phyloP scores from a whole-genome alignment of 2,329 filamentous ascomycete genomes.

The Pestalotiopsis sp. region DNA sequence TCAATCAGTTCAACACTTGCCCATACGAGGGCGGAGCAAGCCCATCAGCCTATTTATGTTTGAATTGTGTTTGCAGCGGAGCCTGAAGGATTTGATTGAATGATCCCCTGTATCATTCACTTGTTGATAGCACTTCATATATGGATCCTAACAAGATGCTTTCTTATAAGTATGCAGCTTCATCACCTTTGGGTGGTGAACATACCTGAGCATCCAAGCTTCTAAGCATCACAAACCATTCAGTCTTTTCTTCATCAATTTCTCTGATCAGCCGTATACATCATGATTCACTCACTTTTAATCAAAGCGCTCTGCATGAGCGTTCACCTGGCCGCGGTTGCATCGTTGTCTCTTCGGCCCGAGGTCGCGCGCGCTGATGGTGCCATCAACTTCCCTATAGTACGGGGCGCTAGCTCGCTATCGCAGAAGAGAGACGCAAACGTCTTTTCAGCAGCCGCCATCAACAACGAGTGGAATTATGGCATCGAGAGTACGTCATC shows the following conservation, averaged over 20 bases:
- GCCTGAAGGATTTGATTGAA: neutral
- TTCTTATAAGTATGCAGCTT: neutral
- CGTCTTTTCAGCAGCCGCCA: neutral
- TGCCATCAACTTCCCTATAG: neutral
- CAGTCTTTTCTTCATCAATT: neutral
- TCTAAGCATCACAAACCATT: neutral
- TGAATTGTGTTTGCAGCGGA: neutral
- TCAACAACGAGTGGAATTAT: neutral
- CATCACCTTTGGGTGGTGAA: neutral
- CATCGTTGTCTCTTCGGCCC: neutral
- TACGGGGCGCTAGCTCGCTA: neutral
- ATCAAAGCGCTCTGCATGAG: neutral
- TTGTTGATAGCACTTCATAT: neutral
- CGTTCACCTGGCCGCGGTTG: neutral
- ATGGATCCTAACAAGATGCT: neutral
- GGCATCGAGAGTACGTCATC: neutral
- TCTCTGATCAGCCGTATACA: neutral
- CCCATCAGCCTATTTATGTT: neutral
- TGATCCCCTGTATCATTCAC: neutral
- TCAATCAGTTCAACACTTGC: neutral
- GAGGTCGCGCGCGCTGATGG: neutral
- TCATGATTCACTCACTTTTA: neutral
- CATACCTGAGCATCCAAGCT: neutral
- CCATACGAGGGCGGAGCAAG: slow-evolving; percentile 1
- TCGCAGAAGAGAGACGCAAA: neutral